Evolutionary conservation across 345 rosid species (phyloP).

Genomic region (Boechera divaricarpa): DNA sequence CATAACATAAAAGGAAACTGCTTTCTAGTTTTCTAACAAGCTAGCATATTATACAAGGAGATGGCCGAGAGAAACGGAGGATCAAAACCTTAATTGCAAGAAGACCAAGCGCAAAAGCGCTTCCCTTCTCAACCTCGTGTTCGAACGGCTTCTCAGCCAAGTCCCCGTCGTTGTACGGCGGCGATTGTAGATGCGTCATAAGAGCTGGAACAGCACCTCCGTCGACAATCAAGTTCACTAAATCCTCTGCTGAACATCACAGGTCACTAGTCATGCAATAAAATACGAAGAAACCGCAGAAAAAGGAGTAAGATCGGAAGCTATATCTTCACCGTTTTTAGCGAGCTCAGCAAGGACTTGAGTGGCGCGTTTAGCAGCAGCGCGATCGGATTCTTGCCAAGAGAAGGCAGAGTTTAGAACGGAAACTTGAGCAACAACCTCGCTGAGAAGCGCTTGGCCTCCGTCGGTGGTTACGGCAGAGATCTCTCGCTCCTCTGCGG

Average conservation of each 20-base stretch:
- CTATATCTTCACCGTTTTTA: slow-evolving; percentile 71
- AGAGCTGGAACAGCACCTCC: slow-evolving; percentile 96
- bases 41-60: slow-evolving; percentile 9
- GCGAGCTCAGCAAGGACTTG: slow-evolving; percentile 98
- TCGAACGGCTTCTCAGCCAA: slow-evolving; percentile 67
- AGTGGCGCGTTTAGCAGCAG: slow-evolving; percentile 93
- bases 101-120: slow-evolving; percentile 95
- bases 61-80: neutral
- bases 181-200: slow-evolving; percentile 88
- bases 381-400: slow-evolving; percentile 91
- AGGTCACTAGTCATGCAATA: slow-evolving; percentile 37
- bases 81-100: slow-evolving; percentile 87
- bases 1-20: slow-evolving; percentile 17
- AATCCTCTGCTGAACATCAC: slow-evolving; percentile 71
- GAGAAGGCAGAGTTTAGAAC: slow-evolving; percentile 77
- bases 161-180: slow-evolving; percentile 64
- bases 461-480: slow-evolving; percentile 65
- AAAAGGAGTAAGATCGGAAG: slow-evolving; percentile 44
- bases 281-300: slow-evolving; percentile 22
- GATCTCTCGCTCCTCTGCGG: slow-evolving; percentile 62
- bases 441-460: slow-evolving; percentile 60
- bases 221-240: slow-evolving; percentile 93
- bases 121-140: slow-evolving; percentile 98
- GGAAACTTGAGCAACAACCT: slow-evolving; percentile 74
- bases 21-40: slow-evolving; percentile 1